Percentiles rank a stretch among this genome's conserved stretches.
Evolutionary conservation across 2,329 filamentous ascomycete genomes (phyloP).

Genomic region (Fusarium brachygibbosum): DNA sequence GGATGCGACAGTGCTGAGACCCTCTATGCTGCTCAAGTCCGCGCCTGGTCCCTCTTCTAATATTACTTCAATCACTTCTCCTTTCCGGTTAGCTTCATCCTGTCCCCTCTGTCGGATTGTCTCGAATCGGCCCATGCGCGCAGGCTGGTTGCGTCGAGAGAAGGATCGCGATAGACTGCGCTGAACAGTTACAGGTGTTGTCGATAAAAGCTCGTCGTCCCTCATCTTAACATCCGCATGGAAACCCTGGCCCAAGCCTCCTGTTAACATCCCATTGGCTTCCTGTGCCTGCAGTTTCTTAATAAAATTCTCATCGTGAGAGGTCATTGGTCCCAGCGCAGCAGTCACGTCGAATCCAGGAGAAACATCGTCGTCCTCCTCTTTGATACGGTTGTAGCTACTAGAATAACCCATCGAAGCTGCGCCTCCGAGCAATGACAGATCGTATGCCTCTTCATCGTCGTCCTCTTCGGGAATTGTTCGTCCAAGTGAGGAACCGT

Average conservation of each 20-base stretch:
- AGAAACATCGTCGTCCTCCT: conserved; percentile 51
- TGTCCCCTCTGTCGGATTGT: conserved; percentile 67
- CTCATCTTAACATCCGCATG: conserved; percentile 62
- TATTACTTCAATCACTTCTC: conserved; percentile 71
- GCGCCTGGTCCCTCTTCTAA: conserved; percentile 59
- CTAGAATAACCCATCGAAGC: conserved; percentile 57
- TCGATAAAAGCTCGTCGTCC: conserved; percentile 64
- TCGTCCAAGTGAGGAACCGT: conserved; percentile 44
- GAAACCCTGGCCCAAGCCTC: conserved; percentile 70
- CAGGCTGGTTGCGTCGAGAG: conserved; percentile 52
- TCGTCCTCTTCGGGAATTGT: conserved; percentile 50
- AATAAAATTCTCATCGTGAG: conserved; percentile 61
- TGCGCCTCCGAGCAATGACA: conserved; percentile 59
- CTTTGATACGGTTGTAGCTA: conserved; percentile 51
- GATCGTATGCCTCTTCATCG: conserved; percentile 60
- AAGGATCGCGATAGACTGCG: conserved; percentile 59
- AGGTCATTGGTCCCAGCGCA: conserved; percentile 60
- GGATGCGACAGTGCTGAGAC: conserved; percentile 53
- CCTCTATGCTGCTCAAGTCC: conserved; percentile 67
- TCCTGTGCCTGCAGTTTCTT: conserved; percentile 65
- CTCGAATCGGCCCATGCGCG: conserved; percentile 51
- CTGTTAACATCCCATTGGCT: conserved; percentile 67
- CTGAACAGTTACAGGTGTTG: conserved; percentile 50
- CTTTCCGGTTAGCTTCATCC: conserved; percentile 70
- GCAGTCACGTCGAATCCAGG: conserved; percentile 62